These are phyloP conservation scores for Taiwanofungus camphoratus DNA, from an alignment of 1,284 basidiomycete species.

Conservation along the genomic window DNA sequence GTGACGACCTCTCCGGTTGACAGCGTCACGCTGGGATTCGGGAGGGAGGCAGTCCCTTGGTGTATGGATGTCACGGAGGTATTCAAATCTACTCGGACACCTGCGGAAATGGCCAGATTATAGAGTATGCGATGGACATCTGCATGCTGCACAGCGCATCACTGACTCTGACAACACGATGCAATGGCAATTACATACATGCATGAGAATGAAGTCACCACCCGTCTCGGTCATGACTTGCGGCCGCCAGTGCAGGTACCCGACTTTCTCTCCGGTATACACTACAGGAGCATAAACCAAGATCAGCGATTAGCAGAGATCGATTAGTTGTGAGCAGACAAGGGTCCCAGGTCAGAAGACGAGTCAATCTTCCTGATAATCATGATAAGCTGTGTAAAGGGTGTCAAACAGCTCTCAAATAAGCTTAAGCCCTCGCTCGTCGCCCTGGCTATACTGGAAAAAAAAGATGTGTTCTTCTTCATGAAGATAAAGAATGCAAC, in stretches of 20 bases:
- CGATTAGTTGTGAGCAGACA: not conserved
- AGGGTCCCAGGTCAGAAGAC: too few relatives aligned
- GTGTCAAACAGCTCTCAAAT: too few relatives aligned
- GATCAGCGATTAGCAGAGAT: not conserved
- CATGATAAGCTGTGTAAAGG: too few relatives aligned
- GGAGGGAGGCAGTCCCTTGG: conserved; percentile 20
- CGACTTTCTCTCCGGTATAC: conserved; percentile 38
- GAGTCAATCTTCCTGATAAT: too few relatives aligned
- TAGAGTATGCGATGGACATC: conserved; percentile 41
- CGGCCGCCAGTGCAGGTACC: conserved; percentile 44
- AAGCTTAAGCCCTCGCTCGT: too few relatives aligned
- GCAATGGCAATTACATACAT: conserved; percentile 14
- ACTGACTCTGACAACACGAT: conserved; percentile 2
- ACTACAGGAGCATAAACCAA: too few relatives aligned
- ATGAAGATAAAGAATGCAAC: too few relatives aligned
- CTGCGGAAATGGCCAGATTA: conserved; percentile 34
- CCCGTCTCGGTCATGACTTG: conserved; percentile 50
- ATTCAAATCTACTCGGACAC: conserved; percentile 37
- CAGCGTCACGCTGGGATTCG: conserved; percentile 28
- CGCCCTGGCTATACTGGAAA: too few relatives aligned
- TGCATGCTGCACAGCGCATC: conserved; percentile 30
- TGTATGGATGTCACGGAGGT: conserved; percentile 28
- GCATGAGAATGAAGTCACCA: conserved; percentile 41
- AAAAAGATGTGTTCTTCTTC: too few relatives aligned
- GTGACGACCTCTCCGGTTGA: conserved; percentile 31